Base-by-base conservation (phyloP, 495 filamentous ascomycete genomes). In the Clohesyomyces aquaticus region DNA sequence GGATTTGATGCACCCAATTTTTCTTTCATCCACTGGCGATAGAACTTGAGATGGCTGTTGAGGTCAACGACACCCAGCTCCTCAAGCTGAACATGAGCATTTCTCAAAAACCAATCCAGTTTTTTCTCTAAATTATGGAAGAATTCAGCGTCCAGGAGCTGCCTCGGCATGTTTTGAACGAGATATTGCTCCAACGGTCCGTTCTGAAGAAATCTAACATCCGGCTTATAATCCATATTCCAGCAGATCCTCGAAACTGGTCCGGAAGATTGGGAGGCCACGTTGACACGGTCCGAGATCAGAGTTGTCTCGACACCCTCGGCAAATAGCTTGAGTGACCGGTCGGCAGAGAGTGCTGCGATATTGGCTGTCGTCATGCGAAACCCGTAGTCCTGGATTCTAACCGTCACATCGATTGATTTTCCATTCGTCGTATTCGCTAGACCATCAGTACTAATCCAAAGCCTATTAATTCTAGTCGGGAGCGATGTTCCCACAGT, bases 261-360 rank as follows among this genome's bases (percentile, higher is more conserved):
- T 1, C 12, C 18, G 11, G 32, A 38, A 38, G 32, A 6, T 14
- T 38, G 32, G 6, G 32, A 38, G 14, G 48, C 62, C 4, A 28
- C 55, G 10, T 65, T 28, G 6, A 65, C 62, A 65, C 59, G 11
- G 25, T 42, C 8, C 52, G 35, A 14, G 6, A 38, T 14, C 6
- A 14, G 14, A 38, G 32, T 38, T 14, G 32, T 14, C 51, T 21
- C 32, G 41, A 41, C 9, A 28, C 10, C 61, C 61, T 14, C 55
- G 26, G 22, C 55, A 41, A 9, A 19, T 8, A 23, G 38, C 28
- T 26, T 25, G 23, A 29, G 6, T 18, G 23, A 12, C 12, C 16
- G 1, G 8, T 6, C 14, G 32, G 32, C 32, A 38, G 14, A 38
- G 6, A 38, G 6, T 14, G 32, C 6, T n/a, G n/a, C n/a, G n/a